Evolutionary conservation across 2,329 filamentous ascomycete species (phyloP), one percentile per base, ranked within the genome.

Genomic region (Boeremia exigua): DNA sequence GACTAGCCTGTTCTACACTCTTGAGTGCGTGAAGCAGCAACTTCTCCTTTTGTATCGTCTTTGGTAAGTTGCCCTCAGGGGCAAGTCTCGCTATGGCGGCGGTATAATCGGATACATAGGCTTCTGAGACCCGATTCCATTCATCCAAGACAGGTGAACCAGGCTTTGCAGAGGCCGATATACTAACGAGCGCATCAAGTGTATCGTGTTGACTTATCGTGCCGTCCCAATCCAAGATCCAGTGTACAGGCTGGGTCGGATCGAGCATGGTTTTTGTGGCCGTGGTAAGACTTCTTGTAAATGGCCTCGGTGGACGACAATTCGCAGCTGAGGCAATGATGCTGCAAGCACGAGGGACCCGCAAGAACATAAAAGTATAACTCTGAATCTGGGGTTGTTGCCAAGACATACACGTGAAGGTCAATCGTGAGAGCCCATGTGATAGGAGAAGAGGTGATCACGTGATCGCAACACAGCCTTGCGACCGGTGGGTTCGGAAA

Each of bases 191-290:
- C 12, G 77, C 51, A n/a, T 74, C 62, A 45, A 81, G 73, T 0
- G 80, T 81, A 59, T 82, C 80, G 19, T 70, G 70, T 36, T 65
- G 61, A 11, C 79, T 81, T 27, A 81, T 63, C 0, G 80, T 81
- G 50, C 79, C 78, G 59, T 82, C 80, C 72, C 76, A 81, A 65
- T 82, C 80, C 12, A 81, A 65, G 7, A 81, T 59, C 61, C 77
- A 71, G 39, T 75, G 71, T 12, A 77, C 62, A 15, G 65, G 61
- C 15, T 48, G 34, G 32, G 3, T 34, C 17, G 28, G 56, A 10
- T 44, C 29, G 10, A 47, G 10, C 14, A 28, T 23, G 14, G 29
- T 37, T 34, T 48, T 54, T 27, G 57, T 38, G 19, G 61, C 54
- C 66, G 65, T 68, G 45, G 55, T 59, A 14, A 28, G 37, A 25